Percentiles rank a stretch among this genome's conserved stretches.
These are phyloP conservation scores for Acer yangbiense DNA, from an alignment of 345 rosid genomes.

Conservation along the genomic window DNA sequence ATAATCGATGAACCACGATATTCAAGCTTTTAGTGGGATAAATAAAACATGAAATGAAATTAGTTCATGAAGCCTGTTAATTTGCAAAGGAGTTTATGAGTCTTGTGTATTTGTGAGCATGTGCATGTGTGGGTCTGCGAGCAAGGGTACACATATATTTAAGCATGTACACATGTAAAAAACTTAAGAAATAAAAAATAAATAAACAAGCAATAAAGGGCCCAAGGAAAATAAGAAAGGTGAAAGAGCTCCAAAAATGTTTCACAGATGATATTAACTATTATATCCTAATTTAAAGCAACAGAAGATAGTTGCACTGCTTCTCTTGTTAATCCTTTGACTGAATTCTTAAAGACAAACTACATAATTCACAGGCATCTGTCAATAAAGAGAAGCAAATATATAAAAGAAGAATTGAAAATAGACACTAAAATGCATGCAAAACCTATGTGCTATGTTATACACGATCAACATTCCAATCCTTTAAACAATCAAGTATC, in stretches of 20 bases:
- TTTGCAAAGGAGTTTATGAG: background rate
- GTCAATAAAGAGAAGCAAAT: background rate
- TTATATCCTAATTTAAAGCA: too few relatives aligned
- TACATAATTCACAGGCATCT: background rate
- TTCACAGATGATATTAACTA: background rate
- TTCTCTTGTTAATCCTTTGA: background rate
- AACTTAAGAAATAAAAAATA: background rate
- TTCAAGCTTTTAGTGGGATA: background rate
- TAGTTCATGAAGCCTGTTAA: constrained; percentile 5
- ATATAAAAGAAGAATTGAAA: background rate
- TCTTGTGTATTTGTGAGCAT: background rate
- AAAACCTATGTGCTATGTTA: background rate
- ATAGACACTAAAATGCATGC: background rate
- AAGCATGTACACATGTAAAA: background rate
- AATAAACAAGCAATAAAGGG: background rate
- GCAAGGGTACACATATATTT: background rate
- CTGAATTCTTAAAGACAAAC: background rate
- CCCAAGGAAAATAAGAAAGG: background rate
- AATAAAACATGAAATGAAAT: background rate
- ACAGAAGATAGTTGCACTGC: background rate
- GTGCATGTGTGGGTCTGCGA: background rate
- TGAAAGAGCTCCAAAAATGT: too few relatives aligned
- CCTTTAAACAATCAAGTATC: background rate
- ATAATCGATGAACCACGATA: background rate
- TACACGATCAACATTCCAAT: background rate